These are phyloP conservation scores for Salix purpurea DNA, from an alignment of 345 rosid species.

Conservation along the genomic window DNA sequence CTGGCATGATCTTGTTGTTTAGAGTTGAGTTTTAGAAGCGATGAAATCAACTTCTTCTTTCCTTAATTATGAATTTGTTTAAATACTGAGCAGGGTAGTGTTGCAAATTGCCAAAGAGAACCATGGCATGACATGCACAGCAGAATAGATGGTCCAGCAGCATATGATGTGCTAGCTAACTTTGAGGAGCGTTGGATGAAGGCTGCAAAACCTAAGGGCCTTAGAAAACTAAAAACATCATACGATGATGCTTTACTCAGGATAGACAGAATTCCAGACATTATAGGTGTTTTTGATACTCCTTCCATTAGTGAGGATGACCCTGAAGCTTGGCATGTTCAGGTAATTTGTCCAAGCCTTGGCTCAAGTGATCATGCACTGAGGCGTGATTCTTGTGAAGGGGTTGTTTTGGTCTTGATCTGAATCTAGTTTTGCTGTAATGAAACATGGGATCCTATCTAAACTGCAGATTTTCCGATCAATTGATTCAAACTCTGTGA, in stretches of 20 bases:
- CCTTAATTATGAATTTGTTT: not conserved
- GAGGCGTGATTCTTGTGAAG: not conserved
- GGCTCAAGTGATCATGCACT: constrained; percentile 2
- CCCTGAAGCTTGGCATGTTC: constrained; percentile 90
- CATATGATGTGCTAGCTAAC: constrained; percentile 86
- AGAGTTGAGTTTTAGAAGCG: not conserved
- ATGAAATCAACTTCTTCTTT: not conserved
- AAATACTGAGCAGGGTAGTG: constrained; percentile 44
- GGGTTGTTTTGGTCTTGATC: not conserved
- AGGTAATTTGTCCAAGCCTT: constrained; percentile 44
- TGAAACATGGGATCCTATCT: constrained; percentile 6
- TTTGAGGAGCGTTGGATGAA: constrained; percentile 92
- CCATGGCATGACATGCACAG: constrained; percentile 98
- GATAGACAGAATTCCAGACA: constrained; percentile 75
- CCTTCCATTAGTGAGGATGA: constrained; percentile 39
- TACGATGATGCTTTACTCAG: constrained; percentile 83
- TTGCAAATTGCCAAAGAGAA: constrained; percentile 79
- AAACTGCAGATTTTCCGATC: constrained; percentile 76
- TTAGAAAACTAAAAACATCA: constrained; percentile 63
- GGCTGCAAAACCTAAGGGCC: constrained; percentile 73
- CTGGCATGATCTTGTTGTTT: not conserved
- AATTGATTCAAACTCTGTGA: constrained; percentile 88
- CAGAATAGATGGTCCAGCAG: constrained; percentile 94
- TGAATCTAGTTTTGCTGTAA: not conserved
- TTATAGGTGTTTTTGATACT: constrained; percentile 57